Evolutionary conservation across 495 filamentous ascomycete genomes (phyloP).

Genomic region (Podospora comata): DNA sequence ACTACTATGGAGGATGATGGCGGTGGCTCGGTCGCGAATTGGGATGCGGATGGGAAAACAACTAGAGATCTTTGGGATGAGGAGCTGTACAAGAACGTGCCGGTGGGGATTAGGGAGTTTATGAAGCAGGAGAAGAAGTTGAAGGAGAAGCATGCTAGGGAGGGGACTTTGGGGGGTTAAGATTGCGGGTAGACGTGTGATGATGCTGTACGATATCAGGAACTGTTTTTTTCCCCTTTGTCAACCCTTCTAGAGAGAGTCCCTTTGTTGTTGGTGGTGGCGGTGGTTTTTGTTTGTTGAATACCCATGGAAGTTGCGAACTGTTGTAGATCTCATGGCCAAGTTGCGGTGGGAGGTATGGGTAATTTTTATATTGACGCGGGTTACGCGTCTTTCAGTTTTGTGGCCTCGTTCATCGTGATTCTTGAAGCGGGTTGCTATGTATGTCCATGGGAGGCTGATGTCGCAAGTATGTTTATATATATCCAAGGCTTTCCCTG

Average conservation of each 20-base stretch:
- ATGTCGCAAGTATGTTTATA: not conserved
- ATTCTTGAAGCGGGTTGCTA: not conserved
- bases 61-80: slow-evolving; percentile 49
- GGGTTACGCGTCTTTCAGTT: not conserved
- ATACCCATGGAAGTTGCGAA: not conserved
- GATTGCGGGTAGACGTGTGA: not conserved
- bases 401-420: not conserved
- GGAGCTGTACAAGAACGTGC: slow-evolving; percentile 75
- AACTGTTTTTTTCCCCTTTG: not conserved
- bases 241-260: not conserved
- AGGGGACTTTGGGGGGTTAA: slow-evolving; percentile 42
- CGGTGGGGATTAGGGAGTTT: slow-evolving; percentile 92
- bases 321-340: not conserved
- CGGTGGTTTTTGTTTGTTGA: not conserved
- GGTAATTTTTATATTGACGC: not conserved
- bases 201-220: not conserved
- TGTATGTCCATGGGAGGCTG: not conserved
- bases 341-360: not conserved
- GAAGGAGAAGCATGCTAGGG: slow-evolving; percentile 63
- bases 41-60: slow-evolving; percentile 41
- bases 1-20: slow-evolving; percentile 78
- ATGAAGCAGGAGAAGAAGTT: slow-evolving; percentile 95
- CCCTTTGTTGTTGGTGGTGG: not conserved
- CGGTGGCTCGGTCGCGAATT: slow-evolving; percentile 66
- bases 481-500: not conserved